These are phyloP conservation scores for Diaporthe sp. DNA, from an alignment of 2,329 filamentous ascomycete species.

Conservation along the genomic window DNA sequence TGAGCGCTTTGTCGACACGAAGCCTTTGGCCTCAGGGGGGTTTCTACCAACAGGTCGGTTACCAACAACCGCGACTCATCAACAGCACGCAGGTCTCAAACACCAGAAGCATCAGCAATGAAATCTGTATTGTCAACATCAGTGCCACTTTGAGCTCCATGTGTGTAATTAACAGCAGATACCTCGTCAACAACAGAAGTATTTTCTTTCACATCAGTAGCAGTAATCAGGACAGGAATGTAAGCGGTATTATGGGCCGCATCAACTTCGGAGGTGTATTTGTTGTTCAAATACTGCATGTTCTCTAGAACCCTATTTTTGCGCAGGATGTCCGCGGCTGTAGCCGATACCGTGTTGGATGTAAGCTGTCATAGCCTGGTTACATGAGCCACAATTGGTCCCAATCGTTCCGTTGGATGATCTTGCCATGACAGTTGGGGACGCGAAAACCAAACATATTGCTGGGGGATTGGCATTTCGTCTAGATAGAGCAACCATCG, in stretches of 20 bases:
- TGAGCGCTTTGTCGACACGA: too few species aligned
- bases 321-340: not conserved
- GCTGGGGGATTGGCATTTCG: not conserved
- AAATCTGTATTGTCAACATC: too few species aligned
- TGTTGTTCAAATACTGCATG: constrained; percentile 37
- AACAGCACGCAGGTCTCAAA: too few species aligned
- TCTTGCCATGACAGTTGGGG: constrained; percentile 19
- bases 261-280: constrained; percentile 26
- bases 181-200: not conserved
- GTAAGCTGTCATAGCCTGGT: not conserved
- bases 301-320: constrained; percentile 34
- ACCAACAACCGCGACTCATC: too few species aligned
- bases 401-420: constrained; percentile 8
- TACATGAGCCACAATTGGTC: not conserved
- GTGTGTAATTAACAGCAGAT: not conserved
- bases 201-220: not conserved
- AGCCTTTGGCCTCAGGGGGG: too few species aligned
- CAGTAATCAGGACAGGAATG: not conserved
- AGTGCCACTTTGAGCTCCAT: not conserved
- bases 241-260: not conserved
- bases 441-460: constrained; percentile 18
- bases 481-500: too few species aligned
- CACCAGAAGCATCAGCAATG: too few species aligned
- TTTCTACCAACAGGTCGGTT: too few species aligned
- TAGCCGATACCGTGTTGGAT: too few species aligned